phyloP scores from a whole-genome alignment of 345 rosid species.

The Nasturtium officinale region DNA sequence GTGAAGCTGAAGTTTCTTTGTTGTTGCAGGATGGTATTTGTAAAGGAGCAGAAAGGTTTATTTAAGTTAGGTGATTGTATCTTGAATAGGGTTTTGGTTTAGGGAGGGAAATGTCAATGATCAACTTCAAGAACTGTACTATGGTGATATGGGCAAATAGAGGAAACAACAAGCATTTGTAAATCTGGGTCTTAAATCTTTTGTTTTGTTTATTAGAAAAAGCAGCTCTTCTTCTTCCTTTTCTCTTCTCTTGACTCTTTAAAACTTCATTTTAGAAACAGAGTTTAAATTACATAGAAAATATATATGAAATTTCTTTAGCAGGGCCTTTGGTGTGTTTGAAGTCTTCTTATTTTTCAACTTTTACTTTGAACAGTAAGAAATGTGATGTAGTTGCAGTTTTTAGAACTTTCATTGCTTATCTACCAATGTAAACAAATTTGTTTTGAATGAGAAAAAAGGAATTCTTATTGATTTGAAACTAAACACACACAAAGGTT shows the following conservation, averaged over 20 bases:
- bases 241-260: neutral
- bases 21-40: constrained; percentile 28
- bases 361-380: too few relatives aligned
- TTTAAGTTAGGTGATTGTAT: constrained; percentile 5
- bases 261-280: neutral
- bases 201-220: constrained; percentile 7
- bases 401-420: too few relatives aligned
- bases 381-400: too few relatives aligned
- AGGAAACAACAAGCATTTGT: constrained; percentile 23
- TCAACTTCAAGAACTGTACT: constrained; percentile 2
- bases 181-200: neutral
- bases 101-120: neutral
- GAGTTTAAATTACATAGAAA: neutral
- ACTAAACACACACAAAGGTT: too few relatives aligned
- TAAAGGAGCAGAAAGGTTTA: constrained; percentile 18
- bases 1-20: constrained; percentile 9
- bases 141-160: neutral
- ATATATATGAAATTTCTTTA: too few relatives aligned
- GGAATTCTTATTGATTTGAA: too few relatives aligned
- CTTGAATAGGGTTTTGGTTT: neutral
- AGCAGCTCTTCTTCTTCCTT: neutral
- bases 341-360: too few relatives aligned
- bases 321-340: neutral
- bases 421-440: too few relatives aligned
- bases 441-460: too few relatives aligned